Evolutionary conservation across 2,329 filamentous ascomycete species (phyloP), one percentile per base, ranked within the genome.

Genomic region (Ceratocystiopsis minuta): DNA sequence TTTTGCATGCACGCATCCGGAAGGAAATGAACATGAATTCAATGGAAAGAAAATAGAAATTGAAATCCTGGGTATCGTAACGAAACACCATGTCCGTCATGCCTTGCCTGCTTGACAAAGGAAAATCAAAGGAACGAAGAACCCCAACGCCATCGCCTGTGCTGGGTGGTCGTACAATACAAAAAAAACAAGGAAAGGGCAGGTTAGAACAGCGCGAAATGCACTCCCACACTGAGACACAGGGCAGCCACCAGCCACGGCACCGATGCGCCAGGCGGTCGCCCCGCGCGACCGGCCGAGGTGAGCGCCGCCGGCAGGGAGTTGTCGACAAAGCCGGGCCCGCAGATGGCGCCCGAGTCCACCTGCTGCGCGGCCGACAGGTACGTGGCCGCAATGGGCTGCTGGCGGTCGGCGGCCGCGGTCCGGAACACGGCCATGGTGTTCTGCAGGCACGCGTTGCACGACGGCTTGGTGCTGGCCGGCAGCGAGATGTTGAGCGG

Each of bases 351-450:
- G 24, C 9, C 24, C 24, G 24, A 28, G 53, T 94, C 80, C 40
- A 96, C 68, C 52, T 80, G 72, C 47, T 69, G 60, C 0, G 88
- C 87, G 0, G 86, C 85, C 11, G 62, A 53, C 6, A 68, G 60
- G 55, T 95, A 96, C 0, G 77, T 81, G 15, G 64, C 57, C 20
- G 72, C 70, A 38, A 96, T 68, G 9, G 75, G 70, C 50, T 81
- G 75, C 4, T 64, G 69, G 33, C 72, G 64, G 51, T 86, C 74
- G 14, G 69, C 65, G 0, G 82, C 75, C 28, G 78, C 79, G 1
- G 70, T 60, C 41, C 80, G 75, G 58, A 81, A 95, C 16, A 93
- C 71, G 20, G 68, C 67, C 85, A 96, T 93, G 5, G 82, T 88
- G 46, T 82, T 66, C 53, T 78, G 67, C 36, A 90, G 66, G 57